phyloP scores from a whole-genome alignment of 345 rosid species.

The Eucalyptus regnans region DNA sequence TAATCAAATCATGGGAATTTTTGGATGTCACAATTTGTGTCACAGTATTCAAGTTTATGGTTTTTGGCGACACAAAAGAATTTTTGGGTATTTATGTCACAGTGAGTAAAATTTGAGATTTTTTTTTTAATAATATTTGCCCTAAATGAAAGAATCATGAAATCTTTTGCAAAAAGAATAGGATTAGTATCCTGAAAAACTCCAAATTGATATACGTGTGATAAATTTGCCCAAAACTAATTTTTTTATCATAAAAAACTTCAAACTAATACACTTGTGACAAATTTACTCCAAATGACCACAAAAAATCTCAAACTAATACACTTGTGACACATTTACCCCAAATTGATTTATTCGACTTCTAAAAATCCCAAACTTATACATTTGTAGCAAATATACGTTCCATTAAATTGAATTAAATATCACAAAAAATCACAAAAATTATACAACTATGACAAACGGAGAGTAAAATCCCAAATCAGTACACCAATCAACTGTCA shows the following conservation, averaged over 20 bases:
- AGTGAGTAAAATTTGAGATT: not conserved
- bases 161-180: no score
- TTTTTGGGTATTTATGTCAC: accelerated
- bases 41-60: not conserved
- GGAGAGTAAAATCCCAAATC: accelerated
- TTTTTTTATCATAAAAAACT: no score
- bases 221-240: accelerated
- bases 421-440: no score
- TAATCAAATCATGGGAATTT: not conserved
- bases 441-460: no score
- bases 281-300: accelerated
- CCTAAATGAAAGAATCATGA: not conserved
- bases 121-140: not conserved
- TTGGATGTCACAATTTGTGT: not conserved
- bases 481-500: accelerated
- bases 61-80: not conserved
- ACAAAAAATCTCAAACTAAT: no score
- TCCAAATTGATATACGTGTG: accelerated
- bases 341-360: accelerated
- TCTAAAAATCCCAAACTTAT: no score
- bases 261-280: accelerated
- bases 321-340: no score
- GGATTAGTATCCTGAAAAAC: no score
- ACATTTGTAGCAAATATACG: no score
- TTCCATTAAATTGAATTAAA: no score